Evolutionary conservation across 225 moss, liverwort and hornwort species (phyloP).

Genomic region (Pleurozium schreberi): DNA sequence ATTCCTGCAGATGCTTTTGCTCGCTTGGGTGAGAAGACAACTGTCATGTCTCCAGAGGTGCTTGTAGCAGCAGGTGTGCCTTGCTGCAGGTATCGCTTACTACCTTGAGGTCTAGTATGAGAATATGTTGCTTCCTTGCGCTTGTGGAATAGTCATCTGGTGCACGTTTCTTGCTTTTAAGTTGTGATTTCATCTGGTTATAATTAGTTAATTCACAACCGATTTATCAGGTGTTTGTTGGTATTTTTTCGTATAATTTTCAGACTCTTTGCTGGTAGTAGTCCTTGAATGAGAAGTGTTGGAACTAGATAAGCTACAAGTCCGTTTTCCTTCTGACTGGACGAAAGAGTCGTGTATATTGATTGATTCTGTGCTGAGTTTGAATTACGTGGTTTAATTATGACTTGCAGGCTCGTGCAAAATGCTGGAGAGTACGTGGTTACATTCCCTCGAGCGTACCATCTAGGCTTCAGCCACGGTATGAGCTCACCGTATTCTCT

Average conservation of each 20-base stretch:
- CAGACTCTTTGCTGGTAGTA: background rate
- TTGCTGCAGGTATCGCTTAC: conserved; percentile 75
- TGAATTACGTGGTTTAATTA: background rate
- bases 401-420: conserved; percentile 73
- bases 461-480: conserved; percentile 97
- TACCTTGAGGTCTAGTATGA: background rate
- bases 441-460: conserved; percentile 95
- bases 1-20: conserved; percentile 64
- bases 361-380: background rate
- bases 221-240: background rate
- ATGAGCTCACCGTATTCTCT: background rate
- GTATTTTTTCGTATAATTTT: background rate
- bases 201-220: background rate
- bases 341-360: background rate
- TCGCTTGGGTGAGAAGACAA: conserved; percentile 94
- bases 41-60: conserved; percentile 97
- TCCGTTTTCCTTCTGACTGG: background rate
- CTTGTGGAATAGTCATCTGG: background rate
- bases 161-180: background rate
- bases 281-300: background rate
- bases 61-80: conserved; percentile 84
- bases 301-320: background rate
- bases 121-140: background rate
- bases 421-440: conserved; percentile 98
- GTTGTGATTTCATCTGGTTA: background rate